These are phyloP conservation scores for Epicoccum sorghinum DNA, from an alignment of 2,329 filamentous ascomycete genomes.

Conservation along the genomic window DNA sequence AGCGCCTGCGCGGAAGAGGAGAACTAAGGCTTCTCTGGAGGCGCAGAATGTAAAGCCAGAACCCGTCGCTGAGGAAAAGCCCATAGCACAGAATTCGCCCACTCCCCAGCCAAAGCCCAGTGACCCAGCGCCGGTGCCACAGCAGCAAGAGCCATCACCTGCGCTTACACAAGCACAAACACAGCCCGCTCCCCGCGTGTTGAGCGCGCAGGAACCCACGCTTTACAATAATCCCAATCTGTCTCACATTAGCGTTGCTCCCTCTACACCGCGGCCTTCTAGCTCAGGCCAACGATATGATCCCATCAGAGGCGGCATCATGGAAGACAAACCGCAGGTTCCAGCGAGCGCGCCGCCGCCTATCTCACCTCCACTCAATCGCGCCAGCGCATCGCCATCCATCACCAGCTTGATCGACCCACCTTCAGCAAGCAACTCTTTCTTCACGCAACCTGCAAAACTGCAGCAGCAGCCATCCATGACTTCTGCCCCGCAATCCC, in stretches of 20 bases:
- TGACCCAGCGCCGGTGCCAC: slow-evolving; percentile 29
- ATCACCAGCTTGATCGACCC: slow-evolving; percentile 90
- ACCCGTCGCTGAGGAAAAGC: slow-evolving; percentile 33
- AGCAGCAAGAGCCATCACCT: slow-evolving; percentile 37
- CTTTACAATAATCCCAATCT: slow-evolving; percentile 47
- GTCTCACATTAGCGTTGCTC: slow-evolving; percentile 52
- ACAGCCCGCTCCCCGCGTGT: slow-evolving; percentile 34
- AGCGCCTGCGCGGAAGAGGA: slow-evolving; percentile 57
- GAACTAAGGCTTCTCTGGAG: slow-evolving; percentile 48
- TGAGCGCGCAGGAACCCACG: slow-evolving; percentile 49
- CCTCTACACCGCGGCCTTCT: slow-evolving; percentile 58
- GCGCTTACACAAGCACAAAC: slow-evolving; percentile 31
- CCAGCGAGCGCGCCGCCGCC: slow-evolving; percentile 54
- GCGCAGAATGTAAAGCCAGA: slow-evolving; percentile 38
- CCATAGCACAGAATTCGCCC: slow-evolving; percentile 29
- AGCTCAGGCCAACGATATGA: slow-evolving; percentile 86
- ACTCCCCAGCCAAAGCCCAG: slow-evolving; percentile 39
- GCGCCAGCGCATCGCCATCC: slow-evolving; percentile 87
- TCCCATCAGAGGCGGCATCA: slow-evolving; percentile 73
- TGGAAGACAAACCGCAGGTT: slow-evolving; percentile 50
- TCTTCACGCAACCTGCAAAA: slow-evolving; percentile 41
- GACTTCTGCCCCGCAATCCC: slow-evolving; percentile 49
- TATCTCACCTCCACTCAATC: slow-evolving; percentile 63
- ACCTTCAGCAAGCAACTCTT: slow-evolving; percentile 51
- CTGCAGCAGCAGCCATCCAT: slow-evolving; percentile 45